Evolutionary conservation across 2,329 filamentous ascomycete genomes (phyloP).

Genomic region (Fusarium verrucosum): DNA sequence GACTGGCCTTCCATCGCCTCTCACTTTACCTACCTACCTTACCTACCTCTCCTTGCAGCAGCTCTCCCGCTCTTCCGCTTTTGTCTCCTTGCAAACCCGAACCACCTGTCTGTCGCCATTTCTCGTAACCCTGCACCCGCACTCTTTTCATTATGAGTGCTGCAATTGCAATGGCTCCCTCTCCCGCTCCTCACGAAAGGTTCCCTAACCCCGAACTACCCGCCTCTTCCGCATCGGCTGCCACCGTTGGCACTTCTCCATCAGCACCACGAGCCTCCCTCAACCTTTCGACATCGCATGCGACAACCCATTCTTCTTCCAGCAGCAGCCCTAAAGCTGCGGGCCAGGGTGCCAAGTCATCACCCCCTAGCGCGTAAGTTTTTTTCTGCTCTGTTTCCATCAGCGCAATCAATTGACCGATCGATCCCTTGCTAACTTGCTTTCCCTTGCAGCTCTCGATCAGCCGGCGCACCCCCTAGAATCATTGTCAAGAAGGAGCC

Average conservation of each 20-base stretch:
- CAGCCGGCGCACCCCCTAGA: slow-evolving; percentile 67
- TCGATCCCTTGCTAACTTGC: slow-evolving; percentile 20
- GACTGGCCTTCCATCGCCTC: slow-evolving; percentile 30
- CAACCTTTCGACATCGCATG: slow-evolving; percentile 52
- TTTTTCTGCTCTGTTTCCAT: background rate
- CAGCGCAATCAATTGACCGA: slow-evolving; percentile 11
- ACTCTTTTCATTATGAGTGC: slow-evolving; percentile 66
- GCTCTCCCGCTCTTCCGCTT: slow-evolving; percentile 5
- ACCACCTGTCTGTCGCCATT: slow-evolving; percentile 28
- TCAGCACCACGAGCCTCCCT: slow-evolving; percentile 56
- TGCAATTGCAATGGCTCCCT: slow-evolving; percentile 74
- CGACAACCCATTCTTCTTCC: slow-evolving; percentile 58
- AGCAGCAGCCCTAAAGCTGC: slow-evolving; percentile 64
- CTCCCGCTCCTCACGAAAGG: slow-evolving; percentile 72
- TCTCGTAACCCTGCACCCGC: slow-evolving; percentile 28
- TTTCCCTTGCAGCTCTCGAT: slow-evolving; percentile 21
- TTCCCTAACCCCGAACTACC: slow-evolving; percentile 64
- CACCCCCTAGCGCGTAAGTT: slow-evolving; percentile 69
- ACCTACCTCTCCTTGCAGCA: slow-evolving; percentile 37
- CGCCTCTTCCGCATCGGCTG: slow-evolving; percentile 49
- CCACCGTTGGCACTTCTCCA: slow-evolving; percentile 53
- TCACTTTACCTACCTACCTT: too few relatives aligned
- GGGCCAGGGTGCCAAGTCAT: slow-evolving; percentile 59
- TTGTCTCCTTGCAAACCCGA: slow-evolving; percentile 26
- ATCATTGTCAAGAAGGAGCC: slow-evolving; percentile 98